Evolutionary conservation across 108 stramenopile genomes (phyloP).

Genomic region (Phaeodactylum tricornutum): DNA sequence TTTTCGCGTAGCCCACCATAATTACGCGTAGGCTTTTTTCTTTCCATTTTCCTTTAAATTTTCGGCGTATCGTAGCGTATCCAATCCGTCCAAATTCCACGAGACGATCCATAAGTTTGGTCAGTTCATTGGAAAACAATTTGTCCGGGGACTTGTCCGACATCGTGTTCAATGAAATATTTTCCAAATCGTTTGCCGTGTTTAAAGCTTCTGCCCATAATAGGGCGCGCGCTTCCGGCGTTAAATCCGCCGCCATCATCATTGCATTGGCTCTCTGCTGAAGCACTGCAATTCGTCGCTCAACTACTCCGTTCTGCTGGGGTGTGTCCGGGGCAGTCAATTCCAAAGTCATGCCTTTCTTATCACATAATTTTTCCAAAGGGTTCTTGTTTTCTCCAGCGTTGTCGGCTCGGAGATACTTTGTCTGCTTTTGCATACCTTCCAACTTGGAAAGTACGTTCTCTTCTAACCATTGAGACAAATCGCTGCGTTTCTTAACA

Average conservation of each 20-base stretch:
- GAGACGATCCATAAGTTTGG: neutral
- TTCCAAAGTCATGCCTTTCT: slow-evolving; percentile 2
- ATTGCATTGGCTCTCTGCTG: slow-evolving; percentile 4
- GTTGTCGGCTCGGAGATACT: slow-evolving; percentile 9
- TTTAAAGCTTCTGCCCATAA: slow-evolving; percentile 1
- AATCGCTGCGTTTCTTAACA: too few species aligned
- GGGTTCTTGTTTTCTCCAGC: neutral
- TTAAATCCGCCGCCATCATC: slow-evolving; percentile 9
- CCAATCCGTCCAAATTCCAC: slow-evolving; percentile 9
- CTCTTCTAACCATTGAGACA: too few species aligned
- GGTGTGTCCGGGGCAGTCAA: neutral
- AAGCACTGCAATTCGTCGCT: neutral
- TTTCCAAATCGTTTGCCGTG: neutral
- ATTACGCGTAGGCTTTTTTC: neutral
- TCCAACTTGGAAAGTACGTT: too few species aligned
- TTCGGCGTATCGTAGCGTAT: neutral
- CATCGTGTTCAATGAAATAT: neutral
- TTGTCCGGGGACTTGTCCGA: neutral
- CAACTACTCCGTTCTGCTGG: neutral
- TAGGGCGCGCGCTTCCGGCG: neutral
- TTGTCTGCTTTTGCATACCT: too few species aligned
- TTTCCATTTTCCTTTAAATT: neutral
- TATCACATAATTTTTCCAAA: neutral
- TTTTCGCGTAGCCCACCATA: neutral
- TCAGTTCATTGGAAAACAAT: neutral